phyloP scores from a whole-genome alignment of 306 rosid genomes.

The Inga oerstediana region DNA sequence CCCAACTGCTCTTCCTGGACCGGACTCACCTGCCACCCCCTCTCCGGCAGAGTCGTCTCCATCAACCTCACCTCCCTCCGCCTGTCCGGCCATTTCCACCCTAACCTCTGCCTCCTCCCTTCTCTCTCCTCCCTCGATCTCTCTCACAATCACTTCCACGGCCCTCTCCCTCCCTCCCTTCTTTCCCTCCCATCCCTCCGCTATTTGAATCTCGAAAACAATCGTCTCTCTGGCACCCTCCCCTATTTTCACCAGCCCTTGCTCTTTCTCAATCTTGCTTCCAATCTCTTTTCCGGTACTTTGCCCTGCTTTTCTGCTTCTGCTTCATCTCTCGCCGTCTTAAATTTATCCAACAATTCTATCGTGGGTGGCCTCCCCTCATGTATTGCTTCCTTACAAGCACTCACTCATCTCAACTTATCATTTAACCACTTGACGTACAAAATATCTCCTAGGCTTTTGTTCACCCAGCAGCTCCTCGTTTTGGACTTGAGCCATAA shows the following conservation, averaged over 20 bases:
- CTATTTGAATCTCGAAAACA: slow-evolving; percentile 72
- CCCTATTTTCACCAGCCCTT: slow-evolving; percentile 74
- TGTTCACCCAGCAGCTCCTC: slow-evolving; percentile 84
- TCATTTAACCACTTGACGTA: slow-evolving; percentile 78
- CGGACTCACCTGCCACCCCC: slow-evolving; percentile 78
- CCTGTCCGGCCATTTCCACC: slow-evolving; percentile 77
- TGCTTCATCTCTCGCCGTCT: slow-evolving; percentile 56
- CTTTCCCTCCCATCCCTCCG: slow-evolving; percentile 61
- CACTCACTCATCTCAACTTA: slow-evolving; percentile 75
- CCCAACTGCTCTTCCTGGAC: slow-evolving; percentile 78
- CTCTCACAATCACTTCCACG: slow-evolving; percentile 72
- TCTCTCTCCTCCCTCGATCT: slow-evolving; percentile 58
- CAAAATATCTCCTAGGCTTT: slow-evolving; percentile 78
- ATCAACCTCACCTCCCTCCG: slow-evolving; percentile 61
- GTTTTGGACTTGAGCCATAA: slow-evolving; percentile 93
- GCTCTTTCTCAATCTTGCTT: slow-evolving; percentile 76
- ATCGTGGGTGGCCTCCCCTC: slow-evolving; percentile 85
- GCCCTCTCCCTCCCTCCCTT: slow-evolving; percentile 77
- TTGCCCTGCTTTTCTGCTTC: slow-evolving; percentile 90
- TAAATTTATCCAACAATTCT: slow-evolving; percentile 84
- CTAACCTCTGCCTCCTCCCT: slow-evolving; percentile 60
- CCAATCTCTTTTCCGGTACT: slow-evolving; percentile 88
- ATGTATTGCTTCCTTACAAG: slow-evolving; percentile 77
- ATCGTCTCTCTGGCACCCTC: slow-evolving; percentile 62
- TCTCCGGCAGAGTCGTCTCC: slow-evolving; percentile 71